A percentile compares a stretch with the other conserved stretches of the same genome.
phyloP scores from a whole-genome alignment of 2,329 filamentous ascomycete genomes.

The Diplocarpon rosae region DNA sequence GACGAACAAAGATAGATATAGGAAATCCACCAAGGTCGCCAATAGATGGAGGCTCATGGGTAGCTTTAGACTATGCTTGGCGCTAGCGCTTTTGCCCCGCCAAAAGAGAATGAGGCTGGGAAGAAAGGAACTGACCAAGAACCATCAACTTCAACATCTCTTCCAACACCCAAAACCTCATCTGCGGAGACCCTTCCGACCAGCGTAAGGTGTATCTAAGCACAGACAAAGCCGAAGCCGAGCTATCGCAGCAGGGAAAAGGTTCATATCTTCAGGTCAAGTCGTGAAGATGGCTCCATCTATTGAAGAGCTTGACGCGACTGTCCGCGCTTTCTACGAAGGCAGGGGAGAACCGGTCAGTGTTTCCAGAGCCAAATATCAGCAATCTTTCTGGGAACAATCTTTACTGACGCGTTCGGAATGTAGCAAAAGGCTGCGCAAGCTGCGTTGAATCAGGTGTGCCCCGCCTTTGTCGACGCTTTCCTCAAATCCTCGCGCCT shows the following conservation, averaged over 20 bases:
- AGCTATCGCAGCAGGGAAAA: slow-evolving; percentile 19
- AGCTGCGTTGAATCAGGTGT: slow-evolving; percentile 82
- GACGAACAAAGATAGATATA: no score
- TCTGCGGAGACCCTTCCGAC: slow-evolving; percentile 9
- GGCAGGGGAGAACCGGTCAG: slow-evolving; percentile 85
- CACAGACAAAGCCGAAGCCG: slow-evolving; percentile 9
- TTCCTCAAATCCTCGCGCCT: neutral
- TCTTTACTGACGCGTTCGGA: slow-evolving; percentile 31
- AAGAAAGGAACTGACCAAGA: slow-evolving; percentile 1
- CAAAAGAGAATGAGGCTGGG: slow-evolving; percentile 14
- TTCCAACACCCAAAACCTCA: slow-evolving; percentile 12
- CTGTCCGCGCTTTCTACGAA: slow-evolving; percentile 95
- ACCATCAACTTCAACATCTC: slow-evolving; percentile 14
- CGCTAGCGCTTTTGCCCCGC: neutral
- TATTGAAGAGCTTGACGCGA: slow-evolving; percentile 91
- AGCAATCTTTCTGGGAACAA: no score
- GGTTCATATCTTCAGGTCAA: slow-evolving; percentile 17
- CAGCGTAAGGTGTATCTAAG: slow-evolving; percentile 22
- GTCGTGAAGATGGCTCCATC: slow-evolving; percentile 50
- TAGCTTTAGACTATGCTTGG: no score
- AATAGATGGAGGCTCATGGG: no score
- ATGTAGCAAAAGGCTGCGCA: slow-evolving; percentile 90
- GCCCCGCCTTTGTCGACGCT: slow-evolving; percentile 23
- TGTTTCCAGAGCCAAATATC: slow-evolving; percentile 14
- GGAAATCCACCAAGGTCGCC: neutral